phyloP scores from a whole-genome alignment of 169 alveolate genomes.

The Plasmodium reichenowi region DNA sequence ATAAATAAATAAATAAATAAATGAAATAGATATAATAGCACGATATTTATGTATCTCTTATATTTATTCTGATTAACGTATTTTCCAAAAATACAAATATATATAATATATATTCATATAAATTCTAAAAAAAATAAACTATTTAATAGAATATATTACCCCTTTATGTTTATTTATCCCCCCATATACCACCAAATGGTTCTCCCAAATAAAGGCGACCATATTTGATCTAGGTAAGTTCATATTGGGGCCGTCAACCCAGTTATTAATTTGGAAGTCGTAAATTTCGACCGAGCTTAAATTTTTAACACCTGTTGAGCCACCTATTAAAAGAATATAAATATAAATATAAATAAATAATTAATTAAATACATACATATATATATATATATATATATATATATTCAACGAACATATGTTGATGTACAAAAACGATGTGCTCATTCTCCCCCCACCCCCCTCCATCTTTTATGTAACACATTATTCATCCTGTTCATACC shows the following conservation, averaged over 20 bases:
- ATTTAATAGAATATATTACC: constrained; percentile 13
- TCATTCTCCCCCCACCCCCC: too few species aligned
- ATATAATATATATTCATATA: too few species aligned
- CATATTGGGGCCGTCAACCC: constrained; percentile 60
- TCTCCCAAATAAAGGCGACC: constrained; percentile 61
- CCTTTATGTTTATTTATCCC: constrained; percentile 58
- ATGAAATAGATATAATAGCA: not conserved
- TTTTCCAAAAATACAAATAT: too few species aligned
- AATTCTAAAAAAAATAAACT: not conserved
- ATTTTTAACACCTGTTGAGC: constrained; percentile 66
- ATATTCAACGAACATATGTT: too few species aligned
- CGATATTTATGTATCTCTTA: too few species aligned
- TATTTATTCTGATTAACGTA: too few species aligned
- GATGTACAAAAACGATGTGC: not conserved
- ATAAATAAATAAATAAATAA: constrained; percentile 2
- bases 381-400: too few species aligned
- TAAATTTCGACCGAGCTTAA: constrained; percentile 71
- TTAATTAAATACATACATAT: too few species aligned
- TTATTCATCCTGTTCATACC: constrained; percentile 33
- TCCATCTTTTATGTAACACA: too few species aligned
- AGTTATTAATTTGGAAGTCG: constrained; percentile 34
- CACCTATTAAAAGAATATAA: constrained; percentile 34
- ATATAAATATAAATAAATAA: not conserved
- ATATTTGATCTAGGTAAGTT: constrained; percentile 50
- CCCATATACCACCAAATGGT: constrained; percentile 69